These are phyloP conservation scores for Colletotrichum coccodes DNA, from an alignment of 2,329 filamentous ascomycete genomes.

Conservation along the genomic window DNA sequence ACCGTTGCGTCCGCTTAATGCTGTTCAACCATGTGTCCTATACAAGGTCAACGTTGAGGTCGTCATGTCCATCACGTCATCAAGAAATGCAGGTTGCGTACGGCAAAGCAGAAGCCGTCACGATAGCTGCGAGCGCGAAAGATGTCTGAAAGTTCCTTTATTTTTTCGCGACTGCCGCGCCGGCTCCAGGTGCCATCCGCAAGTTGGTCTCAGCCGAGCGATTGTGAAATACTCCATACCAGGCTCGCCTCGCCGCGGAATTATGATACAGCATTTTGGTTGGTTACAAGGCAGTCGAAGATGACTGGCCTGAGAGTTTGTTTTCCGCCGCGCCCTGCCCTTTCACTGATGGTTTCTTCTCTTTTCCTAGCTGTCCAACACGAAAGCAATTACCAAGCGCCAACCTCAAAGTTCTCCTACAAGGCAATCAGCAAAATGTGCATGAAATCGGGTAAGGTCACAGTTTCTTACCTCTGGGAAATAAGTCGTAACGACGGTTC, in stretches of 20 bases:
- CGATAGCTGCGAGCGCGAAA: not conserved
- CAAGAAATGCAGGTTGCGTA: not conserved
- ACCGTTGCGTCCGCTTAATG: too few relatives aligned
- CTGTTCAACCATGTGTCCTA: too few relatives aligned
- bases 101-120: too few relatives aligned
- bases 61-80: too few relatives aligned
- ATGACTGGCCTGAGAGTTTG: constrained; percentile 5
- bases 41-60: too few relatives aligned
- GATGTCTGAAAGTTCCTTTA: not conserved
- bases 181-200: not conserved
- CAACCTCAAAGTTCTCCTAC: constrained; percentile 95
- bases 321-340: constrained; percentile 11
- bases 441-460: too few relatives aligned
- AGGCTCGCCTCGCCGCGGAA: constrained; percentile 9
- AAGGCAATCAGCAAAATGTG: constrained; percentile 41
- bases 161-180: not conserved
- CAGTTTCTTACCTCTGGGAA: constrained; percentile 81
- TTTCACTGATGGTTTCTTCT: not conserved
- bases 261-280: constrained; percentile 26
- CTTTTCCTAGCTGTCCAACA: not conserved
- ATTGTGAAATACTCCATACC: constrained; percentile 11
- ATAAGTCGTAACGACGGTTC: constrained; percentile 96
- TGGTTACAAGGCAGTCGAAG: constrained; percentile 30
- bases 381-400: constrained; percentile 74
- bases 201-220: not conserved